Evolutionary conservation across 2,329 filamentous ascomycete genomes (phyloP).

Genomic region (Venturia carpophila): DNA sequence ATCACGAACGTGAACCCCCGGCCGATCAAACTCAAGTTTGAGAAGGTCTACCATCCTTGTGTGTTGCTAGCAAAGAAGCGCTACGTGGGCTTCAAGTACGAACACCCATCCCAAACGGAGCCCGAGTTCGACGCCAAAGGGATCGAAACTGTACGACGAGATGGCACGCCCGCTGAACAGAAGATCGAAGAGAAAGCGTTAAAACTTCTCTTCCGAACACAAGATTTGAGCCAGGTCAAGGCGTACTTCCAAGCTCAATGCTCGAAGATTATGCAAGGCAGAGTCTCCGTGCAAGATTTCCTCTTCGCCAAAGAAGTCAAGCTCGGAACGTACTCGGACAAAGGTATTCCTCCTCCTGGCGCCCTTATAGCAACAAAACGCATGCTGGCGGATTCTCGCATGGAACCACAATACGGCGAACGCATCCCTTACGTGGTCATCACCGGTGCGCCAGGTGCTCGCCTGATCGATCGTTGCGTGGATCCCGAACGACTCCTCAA

Average conservation of each 20-base stretch:
- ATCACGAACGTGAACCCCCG: slow-evolving; percentile 85
- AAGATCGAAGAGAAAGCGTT: slow-evolving; percentile 93
- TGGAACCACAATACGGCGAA: slow-evolving; percentile 91
- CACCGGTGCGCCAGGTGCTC: slow-evolving; percentile 74
- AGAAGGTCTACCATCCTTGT: slow-evolving; percentile 96
- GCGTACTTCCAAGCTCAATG: slow-evolving; percentile 84
- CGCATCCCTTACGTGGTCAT: slow-evolving; percentile 91
- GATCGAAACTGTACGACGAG: slow-evolving; percentile 91
- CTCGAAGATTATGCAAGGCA: slow-evolving; percentile 81
- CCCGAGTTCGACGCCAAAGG: slow-evolving; percentile 97
- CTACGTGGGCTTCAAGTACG: slow-evolving; percentile 97
- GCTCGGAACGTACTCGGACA: slow-evolving; percentile 78
- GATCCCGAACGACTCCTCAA: slow-evolving; percentile 73
- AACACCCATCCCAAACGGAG: slow-evolving; percentile 61
- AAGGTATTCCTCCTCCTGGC: slow-evolving; percentile 72
- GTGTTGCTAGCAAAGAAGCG: slow-evolving; percentile 93
- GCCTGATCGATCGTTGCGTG: slow-evolving; percentile 83
- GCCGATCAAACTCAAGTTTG: slow-evolving; percentile 93
- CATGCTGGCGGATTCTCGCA: slow-evolving; percentile 78
- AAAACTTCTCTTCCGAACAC: slow-evolving; percentile 80
- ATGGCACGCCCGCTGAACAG: slow-evolving; percentile 90
- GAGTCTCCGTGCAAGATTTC: slow-evolving; percentile 88
- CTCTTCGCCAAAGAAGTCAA: slow-evolving; percentile 91
- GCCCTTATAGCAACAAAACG: slow-evolving; percentile 78
- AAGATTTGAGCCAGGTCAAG: slow-evolving; percentile 84